These are phyloP conservation scores for Bidens hawaiensis DNA, from an alignment of 140 eudicot genomes.

Conservation along the genomic window DNA sequence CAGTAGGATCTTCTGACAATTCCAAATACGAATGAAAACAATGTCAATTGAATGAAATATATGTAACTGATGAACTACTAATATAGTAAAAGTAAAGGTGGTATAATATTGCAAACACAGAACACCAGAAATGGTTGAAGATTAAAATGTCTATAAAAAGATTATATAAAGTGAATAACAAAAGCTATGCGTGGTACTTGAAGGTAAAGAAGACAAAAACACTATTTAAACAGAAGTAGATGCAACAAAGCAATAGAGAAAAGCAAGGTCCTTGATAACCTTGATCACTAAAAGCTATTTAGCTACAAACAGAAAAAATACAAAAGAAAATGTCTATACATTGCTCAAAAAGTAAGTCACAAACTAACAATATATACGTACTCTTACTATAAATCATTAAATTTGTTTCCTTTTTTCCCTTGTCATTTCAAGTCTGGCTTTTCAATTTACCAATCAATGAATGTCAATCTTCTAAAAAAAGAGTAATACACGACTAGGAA, in stretches of 20 bases:
- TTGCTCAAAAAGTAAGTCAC: too few relatives aligned
- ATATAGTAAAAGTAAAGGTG: slow-evolving; percentile 2
- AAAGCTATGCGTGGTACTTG: too few relatives aligned
- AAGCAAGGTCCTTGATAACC: too few relatives aligned
- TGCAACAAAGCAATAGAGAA: too few relatives aligned
- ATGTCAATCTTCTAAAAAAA: not conserved
- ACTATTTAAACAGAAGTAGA: too few relatives aligned
- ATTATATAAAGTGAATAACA: not conserved
- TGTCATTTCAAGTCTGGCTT: not conserved
- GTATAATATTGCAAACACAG: not conserved
- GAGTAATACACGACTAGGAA: not conserved
- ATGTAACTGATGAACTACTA: not conserved
- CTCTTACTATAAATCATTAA: not conserved
- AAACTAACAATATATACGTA: too few relatives aligned
- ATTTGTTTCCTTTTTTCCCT: not conserved
- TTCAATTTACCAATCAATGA: not conserved
- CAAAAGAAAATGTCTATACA: too few relatives aligned
- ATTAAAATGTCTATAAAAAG: not conserved
- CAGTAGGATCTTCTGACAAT: slow-evolving; percentile 43
- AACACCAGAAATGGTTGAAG: not conserved
- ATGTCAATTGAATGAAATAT: not conserved
- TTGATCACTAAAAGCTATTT: too few relatives aligned
- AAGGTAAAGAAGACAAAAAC: too few relatives aligned
- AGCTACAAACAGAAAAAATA: too few relatives aligned
- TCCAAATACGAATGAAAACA: slow-evolving; percentile 11